phyloP scores from a whole-genome alignment of 441 rosid genomes.

The Metrosideros polymorpha region DNA sequence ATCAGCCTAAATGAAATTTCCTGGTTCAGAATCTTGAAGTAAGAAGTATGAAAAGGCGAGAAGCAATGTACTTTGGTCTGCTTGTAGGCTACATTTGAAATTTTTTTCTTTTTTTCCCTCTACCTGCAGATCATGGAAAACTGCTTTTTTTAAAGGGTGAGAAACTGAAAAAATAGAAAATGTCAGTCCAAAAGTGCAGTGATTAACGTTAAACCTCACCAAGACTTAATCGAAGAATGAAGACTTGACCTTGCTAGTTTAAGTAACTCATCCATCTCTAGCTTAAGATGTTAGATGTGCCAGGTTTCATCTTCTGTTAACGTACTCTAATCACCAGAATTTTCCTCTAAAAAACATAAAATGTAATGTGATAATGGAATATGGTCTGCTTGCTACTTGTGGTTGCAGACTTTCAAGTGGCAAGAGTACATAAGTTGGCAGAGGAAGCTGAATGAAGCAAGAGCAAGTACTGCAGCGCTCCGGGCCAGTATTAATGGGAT shows the following conservation, averaged over 20 bases:
- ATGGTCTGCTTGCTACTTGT: neutral
- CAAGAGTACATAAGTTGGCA: constrained; percentile 67
- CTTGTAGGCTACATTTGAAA: neutral
- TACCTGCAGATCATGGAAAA: neutral
- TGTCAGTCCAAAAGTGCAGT: neutral
- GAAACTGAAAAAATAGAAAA: neutral
- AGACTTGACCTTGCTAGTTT: neutral
- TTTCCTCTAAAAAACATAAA: neutral
- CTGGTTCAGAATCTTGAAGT: neutral
- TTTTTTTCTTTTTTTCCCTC: neutral
- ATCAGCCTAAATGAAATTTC: neutral
- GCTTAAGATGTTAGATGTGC: neutral
- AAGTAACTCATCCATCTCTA: neutral
- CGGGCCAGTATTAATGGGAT: constrained; percentile 38
- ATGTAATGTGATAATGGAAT: neutral
- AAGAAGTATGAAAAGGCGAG: neutral
- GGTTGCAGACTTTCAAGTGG: constrained; percentile 82
- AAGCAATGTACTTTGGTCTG: neutral
- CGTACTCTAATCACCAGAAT: neutral
- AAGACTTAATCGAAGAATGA: neutral
- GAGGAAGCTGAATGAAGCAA: constrained; percentile 58
- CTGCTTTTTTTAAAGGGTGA: neutral
- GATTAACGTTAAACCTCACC: neutral
- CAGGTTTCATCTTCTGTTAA: neutral
- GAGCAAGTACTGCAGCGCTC: constrained; percentile 46